Evolutionary conservation across 2,329 filamentous ascomycete species (phyloP), one percentile per base, ranked within the genome.

Genomic region (Paracoccidioides lutzii): DNA sequence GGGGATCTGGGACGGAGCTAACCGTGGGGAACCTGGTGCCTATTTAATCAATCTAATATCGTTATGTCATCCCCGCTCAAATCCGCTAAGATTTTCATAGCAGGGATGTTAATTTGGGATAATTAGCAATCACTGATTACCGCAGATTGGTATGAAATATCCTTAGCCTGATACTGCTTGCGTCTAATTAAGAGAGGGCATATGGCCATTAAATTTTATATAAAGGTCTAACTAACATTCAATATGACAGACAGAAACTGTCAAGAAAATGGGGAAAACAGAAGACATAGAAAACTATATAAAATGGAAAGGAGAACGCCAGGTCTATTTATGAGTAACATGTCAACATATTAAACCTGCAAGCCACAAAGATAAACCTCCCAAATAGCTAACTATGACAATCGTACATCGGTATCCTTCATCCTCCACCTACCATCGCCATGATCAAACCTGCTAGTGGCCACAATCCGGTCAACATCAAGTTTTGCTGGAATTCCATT

Each of bases 391-490:
- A 28, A 10, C 22, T 28, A 50, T 32, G 53, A 43, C 50, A 58
- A 52, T 22, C 54, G 59, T 42, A 58, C 42, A 55, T 61, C 59
- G 4, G 43, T 33, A 40, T 53, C 44, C 28, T 61, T 61, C 59
- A 59, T 61, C 41, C 53, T 58, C 59, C 59, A 61, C 50, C 56
- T 15, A 56, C 58, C 55, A 49, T 40, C 53, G 8, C 50, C 42
- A 37, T 10, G 33, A 7, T 44, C 42, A 30, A 49, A 49, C n/a
- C 50, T 32, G n/a, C 42, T 37, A 33, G 35, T 28, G 6, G 37
- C 22, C 35, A 8, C 51, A 8, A 32, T 32, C 35, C n/a, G 28
- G 8, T 32, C 38, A 5, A 22, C 9, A 43, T 54, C n/a, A 30
- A 12, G 28, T 37, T 35, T 32, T 5, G 15, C 14, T n/a, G 35